Base-by-base conservation (phyloP, 495 filamentous ascomycete genomes). In the Penicillium nucicola region DNA sequence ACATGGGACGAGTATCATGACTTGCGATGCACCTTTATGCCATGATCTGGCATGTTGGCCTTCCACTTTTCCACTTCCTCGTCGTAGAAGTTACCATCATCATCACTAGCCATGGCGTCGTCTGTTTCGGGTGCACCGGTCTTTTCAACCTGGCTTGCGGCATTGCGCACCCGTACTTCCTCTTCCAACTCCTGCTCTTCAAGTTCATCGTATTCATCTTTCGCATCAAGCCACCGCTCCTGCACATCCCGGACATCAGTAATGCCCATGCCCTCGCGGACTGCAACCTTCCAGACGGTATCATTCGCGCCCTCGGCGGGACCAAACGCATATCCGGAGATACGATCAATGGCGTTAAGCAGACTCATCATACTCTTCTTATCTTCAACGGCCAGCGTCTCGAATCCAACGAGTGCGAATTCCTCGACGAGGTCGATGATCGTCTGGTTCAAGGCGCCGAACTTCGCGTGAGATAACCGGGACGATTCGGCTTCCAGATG, bases 291-390 rank as follows among this genome's bases (percentile, higher is more conserved):
- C 93, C 93, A 98, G 14, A 97, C 78, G 20, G 82, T 87, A 66
- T 98, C 93, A 58, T 97, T 96, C 41, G 91, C 86, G 1, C 91
- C 93, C 66, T 96, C 90, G 2, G 89, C 87, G 7, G 86, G 79
- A 0, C 92, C 92, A 72, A 98, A 97, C 0, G 86, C 92, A 68
- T 97, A 97, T 0, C 93, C 93, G 3, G 88, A 83, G 0, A 93
- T 91, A 19, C 92, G 82, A 68, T 98, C 93, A 54, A 98, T 89
- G 0, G 88, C 83, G 40, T 85, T 82, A 35, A 98, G 69, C 7
- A 98, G 76, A 54, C 84, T 84, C 84, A 92, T 95, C 91, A 98
- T 96, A 61, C 86, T 92, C 70, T 84, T 87, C 69, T 92, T 95
- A 68, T 98, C 91, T 65, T 98, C 93, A 5, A 98, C 91, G 0